Conservation (phyloP, 257 asterid species). For the Solanum clarkiae region DNA sequence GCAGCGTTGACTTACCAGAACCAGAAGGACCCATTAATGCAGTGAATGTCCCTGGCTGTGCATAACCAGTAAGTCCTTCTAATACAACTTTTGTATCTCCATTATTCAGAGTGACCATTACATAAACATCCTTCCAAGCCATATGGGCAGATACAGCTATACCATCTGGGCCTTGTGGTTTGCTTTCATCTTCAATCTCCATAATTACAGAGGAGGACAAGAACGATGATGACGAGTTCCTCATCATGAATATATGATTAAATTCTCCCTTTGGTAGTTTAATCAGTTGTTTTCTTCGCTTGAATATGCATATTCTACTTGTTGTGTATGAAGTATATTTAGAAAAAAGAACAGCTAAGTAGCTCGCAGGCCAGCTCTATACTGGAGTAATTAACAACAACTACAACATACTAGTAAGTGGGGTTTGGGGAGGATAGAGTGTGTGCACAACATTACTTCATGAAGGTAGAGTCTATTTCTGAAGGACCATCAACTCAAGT, state of each 20-base stretch:
- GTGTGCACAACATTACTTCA: too few relatives aligned
- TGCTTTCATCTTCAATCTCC: background rate
- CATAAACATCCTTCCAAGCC: background rate
- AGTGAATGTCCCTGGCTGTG: background rate
- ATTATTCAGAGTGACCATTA: background rate
- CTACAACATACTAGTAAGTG: too few relatives aligned
- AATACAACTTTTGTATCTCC: background rate
- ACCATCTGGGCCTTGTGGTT: background rate
- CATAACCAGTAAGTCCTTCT: background rate
- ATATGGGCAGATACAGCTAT: background rate
- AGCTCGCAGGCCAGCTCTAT: background rate
- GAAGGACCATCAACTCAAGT: too few relatives aligned
- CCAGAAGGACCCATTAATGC: background rate
- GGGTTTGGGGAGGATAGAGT: too few relatives aligned
- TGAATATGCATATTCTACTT: background rate
- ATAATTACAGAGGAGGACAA: background rate
- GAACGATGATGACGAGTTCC: background rate
- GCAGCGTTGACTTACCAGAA: background rate
- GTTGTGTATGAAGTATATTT: background rate
- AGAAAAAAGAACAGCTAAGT: background rate
- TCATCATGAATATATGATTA: background rate
- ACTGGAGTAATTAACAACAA: background rate
- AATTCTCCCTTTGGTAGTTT: background rate
- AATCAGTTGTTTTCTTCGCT: background rate
- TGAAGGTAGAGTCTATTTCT: too few relatives aligned